A percentile compares a stretch with the other conserved stretches of the same genome.
phyloP scores from a whole-genome alignment of 768 basidiomycete species.

The Cystofilobasidium macerans region DNA sequence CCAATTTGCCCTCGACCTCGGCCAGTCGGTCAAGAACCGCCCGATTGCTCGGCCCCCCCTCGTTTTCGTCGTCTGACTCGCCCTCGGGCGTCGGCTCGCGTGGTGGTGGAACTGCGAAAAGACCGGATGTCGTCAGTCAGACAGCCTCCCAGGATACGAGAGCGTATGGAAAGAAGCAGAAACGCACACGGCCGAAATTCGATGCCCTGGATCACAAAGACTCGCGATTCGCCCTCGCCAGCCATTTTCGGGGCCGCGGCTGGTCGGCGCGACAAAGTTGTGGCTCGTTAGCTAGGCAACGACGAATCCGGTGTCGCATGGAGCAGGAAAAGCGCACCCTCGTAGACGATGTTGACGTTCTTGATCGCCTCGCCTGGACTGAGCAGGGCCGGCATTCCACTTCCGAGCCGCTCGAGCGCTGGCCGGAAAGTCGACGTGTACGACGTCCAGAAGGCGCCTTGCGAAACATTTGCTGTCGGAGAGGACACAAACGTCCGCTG shows the following conservation, averaged over 20 bases:
- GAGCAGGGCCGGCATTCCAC: background rate
- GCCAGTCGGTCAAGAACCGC: background rate
- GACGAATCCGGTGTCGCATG: background rate
- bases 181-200: background rate
- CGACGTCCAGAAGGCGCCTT: background rate
- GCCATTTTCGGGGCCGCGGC: background rate
- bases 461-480: background rate
- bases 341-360: background rate
- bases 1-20: background rate
- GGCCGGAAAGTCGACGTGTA: conserved; percentile 7
- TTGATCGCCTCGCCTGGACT: conserved; percentile 3
- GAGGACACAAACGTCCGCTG: background rate
- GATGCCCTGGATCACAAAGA: conserved; percentile 1
- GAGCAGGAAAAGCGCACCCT: background rate
- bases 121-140: background rate
- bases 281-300: background rate
- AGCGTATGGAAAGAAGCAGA: background rate
- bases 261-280: background rate
- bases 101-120: background rate
- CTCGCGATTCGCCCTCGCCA: background rate
- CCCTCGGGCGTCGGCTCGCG: background rate
- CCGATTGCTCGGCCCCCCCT: background rate
- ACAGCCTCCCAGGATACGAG: background rate
- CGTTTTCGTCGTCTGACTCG: background rate
- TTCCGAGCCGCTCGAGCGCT: conserved; percentile 1